Base-by-base conservation (phyloP, 1,139 yeast genomes). In the Yamadazyma dushanensis region DNA sequence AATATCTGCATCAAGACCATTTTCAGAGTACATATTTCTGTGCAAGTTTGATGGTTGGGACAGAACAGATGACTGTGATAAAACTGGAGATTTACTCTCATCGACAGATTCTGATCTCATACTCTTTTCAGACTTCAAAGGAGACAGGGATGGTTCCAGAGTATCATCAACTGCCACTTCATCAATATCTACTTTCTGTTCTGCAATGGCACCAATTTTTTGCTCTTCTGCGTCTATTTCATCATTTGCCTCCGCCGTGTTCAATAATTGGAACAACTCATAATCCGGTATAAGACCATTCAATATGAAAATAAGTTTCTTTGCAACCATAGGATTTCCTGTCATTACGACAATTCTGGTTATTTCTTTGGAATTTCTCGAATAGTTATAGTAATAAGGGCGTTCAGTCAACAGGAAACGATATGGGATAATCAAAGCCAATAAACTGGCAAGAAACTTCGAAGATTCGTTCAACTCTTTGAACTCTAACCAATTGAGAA, bases 271-370 rank as follows among this genome's bases (percentile, higher is more conserved):
- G 27, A 21, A 39, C n/a, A 45, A 37, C 20, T 46, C 41, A 23
- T 40, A 39, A 43, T 56, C 56, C 1, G 74, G 70, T 7, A 74
- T 54, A 24, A 78, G 46, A 0, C 78, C 83, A 38, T 77, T 69
- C 11, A 79, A 46, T 8, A 79, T 73, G 40, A 77, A 78, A 0
- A 78, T 59, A 38, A 79, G 57, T 49, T 77, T 78, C 46, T 78
- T 79, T 1, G 84, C 83, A 8, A 78, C 81, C 19, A 73, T 73
- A 16, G 80, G 78, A 46, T 78, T 79, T 5, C 80, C 76, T 0
- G 84, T 78, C 74, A 77, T 68, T 4, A 78, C 62, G 3, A 78
- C 79, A 0, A 78, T 62, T 36, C 83, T 61, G 4, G 76, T 62
- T 3, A 67, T 51, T 32, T 69, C 73, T 22, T 60, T 57, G 2